Evolutionary conservation across 768 basidiomycete species (phyloP).

Genomic region (Hortiboletus flavorubellus): DNA sequence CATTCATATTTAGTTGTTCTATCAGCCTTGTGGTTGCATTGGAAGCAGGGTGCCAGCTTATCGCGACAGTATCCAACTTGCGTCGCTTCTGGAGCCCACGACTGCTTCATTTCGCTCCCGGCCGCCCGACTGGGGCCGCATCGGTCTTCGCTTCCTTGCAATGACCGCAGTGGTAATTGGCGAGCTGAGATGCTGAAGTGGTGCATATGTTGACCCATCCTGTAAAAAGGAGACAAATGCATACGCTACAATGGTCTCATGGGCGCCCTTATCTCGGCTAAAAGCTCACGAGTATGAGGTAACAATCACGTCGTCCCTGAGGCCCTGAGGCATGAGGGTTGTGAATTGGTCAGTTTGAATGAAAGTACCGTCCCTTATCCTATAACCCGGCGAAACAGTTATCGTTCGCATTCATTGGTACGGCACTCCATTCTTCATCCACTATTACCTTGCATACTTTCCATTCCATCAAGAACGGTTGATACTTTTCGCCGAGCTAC

Average conservation of each 20-base stretch:
- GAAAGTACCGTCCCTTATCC: background rate
- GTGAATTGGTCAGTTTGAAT: background rate
- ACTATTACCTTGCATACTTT: background rate
- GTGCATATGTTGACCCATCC: background rate
- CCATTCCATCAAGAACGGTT: slow-evolving; percentile 11
- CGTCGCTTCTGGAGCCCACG: background rate
- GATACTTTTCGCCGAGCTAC: slow-evolving; percentile 17
- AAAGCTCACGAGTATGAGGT: background rate
- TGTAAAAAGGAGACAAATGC: background rate
- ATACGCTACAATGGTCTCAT: background rate
- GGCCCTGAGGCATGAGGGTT: slow-evolving; percentile 8
- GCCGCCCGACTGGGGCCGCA: background rate
- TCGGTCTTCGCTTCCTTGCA: background rate
- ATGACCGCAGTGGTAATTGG: background rate
- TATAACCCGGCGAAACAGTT: background rate
- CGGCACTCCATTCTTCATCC: background rate
- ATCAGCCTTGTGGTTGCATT: background rate
- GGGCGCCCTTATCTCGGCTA: slow-evolving; percentile 8
- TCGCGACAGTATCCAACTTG: background rate
- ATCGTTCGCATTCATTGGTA: background rate
- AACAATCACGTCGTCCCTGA: slow-evolving; percentile 8
- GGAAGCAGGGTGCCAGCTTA: background rate
- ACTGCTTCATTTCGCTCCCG: background rate
- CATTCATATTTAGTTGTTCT: background rate
- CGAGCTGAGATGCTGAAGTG: background rate